Conservation (phyloP, 495 filamentous ascomycete species). For the Podospora bellae-mahoneyi region DNA sequence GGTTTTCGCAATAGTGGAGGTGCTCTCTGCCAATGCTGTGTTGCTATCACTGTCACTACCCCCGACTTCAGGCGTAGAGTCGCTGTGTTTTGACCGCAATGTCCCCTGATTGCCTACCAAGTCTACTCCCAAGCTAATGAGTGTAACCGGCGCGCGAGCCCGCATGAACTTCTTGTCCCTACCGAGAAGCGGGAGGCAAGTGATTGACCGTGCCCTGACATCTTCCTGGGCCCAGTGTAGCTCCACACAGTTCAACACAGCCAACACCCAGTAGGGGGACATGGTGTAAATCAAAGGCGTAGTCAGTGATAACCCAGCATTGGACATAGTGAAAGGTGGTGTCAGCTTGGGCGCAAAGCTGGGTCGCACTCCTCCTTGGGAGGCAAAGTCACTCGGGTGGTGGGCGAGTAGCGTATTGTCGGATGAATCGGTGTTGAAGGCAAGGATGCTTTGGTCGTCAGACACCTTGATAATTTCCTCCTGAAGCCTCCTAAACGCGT, state of each 20-base stretch:
- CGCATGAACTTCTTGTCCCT: conserved; percentile 30
- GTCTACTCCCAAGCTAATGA: conserved; percentile 20
- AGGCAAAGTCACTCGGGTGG: conserved; percentile 19
- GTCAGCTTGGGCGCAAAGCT: conserved; percentile 20
- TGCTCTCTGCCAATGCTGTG: no score
- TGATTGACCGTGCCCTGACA: conserved; percentile 16
- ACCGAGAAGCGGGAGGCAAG: conserved; percentile 28
- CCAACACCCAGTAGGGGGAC: conserved; percentile 32
- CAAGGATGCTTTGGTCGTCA: conserved; percentile 32
- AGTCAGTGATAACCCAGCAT: conserved; percentile 27
- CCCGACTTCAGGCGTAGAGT: no score
- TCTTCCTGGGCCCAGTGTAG: conserved; percentile 5
- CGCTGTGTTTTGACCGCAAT: no score
- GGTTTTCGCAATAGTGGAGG: no score
- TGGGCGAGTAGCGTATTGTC: conserved; percentile 26
- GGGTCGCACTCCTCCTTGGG: conserved; percentile 14
- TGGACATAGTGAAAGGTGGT: conserved; percentile 26
- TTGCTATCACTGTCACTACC: no score
- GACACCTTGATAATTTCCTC: conserved; percentile 27
- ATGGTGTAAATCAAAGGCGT: conserved; percentile 28
- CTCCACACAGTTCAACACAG: conserved; percentile 28
- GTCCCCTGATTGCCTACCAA: background rate
- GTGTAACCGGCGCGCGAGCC: conserved; percentile 23
- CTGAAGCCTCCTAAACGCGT: conserved; percentile 31
- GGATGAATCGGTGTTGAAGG: conserved; percentile 15